These are phyloP conservation scores for Cercospora sp. DNA, from an alignment of 2,329 filamentous ascomycete species.

Conservation along the genomic window DNA sequence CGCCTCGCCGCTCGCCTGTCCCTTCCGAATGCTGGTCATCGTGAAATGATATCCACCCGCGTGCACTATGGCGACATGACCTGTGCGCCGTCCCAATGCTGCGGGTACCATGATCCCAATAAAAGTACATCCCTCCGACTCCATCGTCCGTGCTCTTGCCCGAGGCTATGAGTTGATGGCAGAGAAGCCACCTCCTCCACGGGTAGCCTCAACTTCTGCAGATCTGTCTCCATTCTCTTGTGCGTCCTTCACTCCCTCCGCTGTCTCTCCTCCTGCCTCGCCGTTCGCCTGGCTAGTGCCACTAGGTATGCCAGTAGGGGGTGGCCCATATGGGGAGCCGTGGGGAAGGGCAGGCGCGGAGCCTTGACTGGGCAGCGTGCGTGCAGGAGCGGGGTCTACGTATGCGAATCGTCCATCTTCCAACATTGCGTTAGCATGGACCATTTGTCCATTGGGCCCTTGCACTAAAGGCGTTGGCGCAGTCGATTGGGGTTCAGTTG, in stretches of 20 bases:
- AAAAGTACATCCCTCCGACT: neutral
- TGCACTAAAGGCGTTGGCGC: slow-evolving; percentile 14
- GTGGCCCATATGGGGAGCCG: slow-evolving; percentile 25
- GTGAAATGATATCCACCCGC: neutral
- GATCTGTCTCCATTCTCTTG: slow-evolving; percentile 9
- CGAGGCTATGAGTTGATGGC: slow-evolving; percentile 15
- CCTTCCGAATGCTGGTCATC: neutral
- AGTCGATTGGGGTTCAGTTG: neutral
- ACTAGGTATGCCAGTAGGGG: slow-evolving; percentile 23
- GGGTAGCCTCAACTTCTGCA: neutral
- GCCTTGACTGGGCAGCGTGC: slow-evolving; percentile 8
- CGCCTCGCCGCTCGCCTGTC: neutral
- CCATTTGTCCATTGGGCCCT: slow-evolving; percentile 16
- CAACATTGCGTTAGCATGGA: slow-evolving; percentile 19
- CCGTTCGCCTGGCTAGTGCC: slow-evolving; percentile 11
- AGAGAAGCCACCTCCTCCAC: slow-evolving; percentile 7
- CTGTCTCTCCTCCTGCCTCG: slow-evolving; percentile 2
- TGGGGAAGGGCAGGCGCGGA: slow-evolving; percentile 23
- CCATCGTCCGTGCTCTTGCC: neutral
- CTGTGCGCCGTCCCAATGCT: neutral
- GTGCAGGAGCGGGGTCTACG: slow-evolving; percentile 2
- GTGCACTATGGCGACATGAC: neutral
- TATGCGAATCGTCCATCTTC: slow-evolving; percentile 19
- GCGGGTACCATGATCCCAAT: neutral
- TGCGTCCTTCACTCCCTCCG: slow-evolving; percentile 1